A percentile compares a stretch with the other conserved stretches of the same genome.
Evolutionary conservation across 768 basidiomycete species (phyloP).

Genomic region (Pulveroboletus ravenelii): DNA sequence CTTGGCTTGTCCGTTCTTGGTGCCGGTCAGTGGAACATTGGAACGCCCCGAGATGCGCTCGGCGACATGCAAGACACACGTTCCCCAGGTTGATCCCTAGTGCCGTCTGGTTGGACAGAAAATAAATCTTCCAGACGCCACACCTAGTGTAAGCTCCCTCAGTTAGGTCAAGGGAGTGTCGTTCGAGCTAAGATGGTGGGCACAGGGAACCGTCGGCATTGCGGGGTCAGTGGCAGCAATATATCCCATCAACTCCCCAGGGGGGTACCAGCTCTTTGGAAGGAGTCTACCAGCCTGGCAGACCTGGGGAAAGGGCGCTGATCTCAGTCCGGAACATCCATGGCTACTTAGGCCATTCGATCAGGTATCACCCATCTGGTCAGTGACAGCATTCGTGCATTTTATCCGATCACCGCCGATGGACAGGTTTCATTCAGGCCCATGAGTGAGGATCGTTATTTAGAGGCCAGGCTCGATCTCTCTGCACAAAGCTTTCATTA

Average conservation of each 20-base stretch:
- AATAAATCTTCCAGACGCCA: constrained; percentile 69
- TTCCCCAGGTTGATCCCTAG: constrained; percentile 48
- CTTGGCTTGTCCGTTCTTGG: constrained; percentile 57
- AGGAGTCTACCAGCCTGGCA: too few species aligned
- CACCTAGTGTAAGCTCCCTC: constrained; percentile 44
- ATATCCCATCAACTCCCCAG: constrained; percentile 31
- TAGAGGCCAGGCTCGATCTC: too few species aligned
- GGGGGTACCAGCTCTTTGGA: constrained; percentile 32
- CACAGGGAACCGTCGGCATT: too few species aligned
- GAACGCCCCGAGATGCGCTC: constrained; percentile 3
- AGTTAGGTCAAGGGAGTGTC: neutral
- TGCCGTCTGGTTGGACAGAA: constrained; percentile 62
- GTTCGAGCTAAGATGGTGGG: neutral
- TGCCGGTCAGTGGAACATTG: constrained; percentile 38
- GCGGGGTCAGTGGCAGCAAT: too few species aligned
- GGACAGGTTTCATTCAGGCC: constrained; percentile 48
- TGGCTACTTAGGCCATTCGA: constrained; percentile 42
- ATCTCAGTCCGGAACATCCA: too few species aligned
- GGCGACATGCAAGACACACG: neutral
- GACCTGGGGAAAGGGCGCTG: too few species aligned
- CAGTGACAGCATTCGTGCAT: too few species aligned
- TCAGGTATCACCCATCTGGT: too few species aligned
- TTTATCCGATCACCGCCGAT: neutral
- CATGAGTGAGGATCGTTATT: constrained; percentile 43
- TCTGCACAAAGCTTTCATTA: constrained; percentile 36